Conservation (phyloP, 2,329 filamentous ascomycete genomes). For the Curvularia eragrostidis region DNA sequence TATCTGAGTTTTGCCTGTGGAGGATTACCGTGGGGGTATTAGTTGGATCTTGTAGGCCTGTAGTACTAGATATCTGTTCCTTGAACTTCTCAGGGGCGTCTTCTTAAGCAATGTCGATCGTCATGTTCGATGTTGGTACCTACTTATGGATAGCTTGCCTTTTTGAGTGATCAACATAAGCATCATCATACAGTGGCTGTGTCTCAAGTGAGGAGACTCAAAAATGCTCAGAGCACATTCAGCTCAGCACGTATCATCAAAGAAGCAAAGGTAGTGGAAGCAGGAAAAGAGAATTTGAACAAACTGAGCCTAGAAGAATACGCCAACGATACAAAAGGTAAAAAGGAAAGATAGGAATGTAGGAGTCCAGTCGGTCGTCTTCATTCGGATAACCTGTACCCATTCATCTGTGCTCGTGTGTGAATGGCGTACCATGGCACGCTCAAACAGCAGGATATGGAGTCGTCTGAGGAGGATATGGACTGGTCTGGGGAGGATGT, state of each 20-base stretch:
- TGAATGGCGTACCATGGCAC: background rate
- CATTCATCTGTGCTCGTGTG: background rate
- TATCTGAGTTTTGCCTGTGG: background rate
- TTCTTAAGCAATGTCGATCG: background rate
- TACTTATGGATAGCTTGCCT: too few relatives aligned
- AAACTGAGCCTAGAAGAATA: too few relatives aligned
- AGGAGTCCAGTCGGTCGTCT: background rate
- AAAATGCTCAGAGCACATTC: too few relatives aligned
- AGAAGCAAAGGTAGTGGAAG: too few relatives aligned
- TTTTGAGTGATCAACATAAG: background rate
- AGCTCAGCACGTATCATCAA: too few relatives aligned
- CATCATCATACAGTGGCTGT: too few relatives aligned
- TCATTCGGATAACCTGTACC: background rate
- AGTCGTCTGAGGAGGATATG: background rate
- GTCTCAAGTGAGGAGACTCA: too few relatives aligned
- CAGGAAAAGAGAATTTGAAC: too few relatives aligned
- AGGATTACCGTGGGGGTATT: background rate
- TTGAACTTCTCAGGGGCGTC: too few relatives aligned
- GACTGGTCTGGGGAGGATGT: too few relatives aligned
- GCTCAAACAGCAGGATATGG: background rate
- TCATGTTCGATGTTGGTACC: background rate
- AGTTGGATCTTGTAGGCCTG: background rate
- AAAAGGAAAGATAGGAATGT: background rate
- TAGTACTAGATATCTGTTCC: background rate
- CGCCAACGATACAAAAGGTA: background rate